Conservation (phyloP, 176 grass and related monocot genomes). For the Melocanna baccifera region DNA sequence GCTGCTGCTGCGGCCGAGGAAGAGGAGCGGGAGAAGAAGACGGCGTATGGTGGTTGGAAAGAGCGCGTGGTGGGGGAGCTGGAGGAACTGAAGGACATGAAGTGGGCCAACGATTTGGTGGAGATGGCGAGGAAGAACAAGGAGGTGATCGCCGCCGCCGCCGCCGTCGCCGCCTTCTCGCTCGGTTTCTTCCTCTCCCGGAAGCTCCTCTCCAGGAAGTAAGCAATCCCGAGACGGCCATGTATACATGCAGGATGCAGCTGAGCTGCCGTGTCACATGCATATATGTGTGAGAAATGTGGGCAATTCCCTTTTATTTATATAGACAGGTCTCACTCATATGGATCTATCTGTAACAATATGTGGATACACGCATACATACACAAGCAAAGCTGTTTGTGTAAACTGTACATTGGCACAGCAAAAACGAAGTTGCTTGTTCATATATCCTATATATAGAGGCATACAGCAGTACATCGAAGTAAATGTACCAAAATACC, state of each 20-base stretch:
- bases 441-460: neutral
- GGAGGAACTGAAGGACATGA: neutral
- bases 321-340: no score
- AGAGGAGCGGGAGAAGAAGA: neutral
- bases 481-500: no score
- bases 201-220: constrained; percentile 34
- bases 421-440: neutral
- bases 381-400: neutral
- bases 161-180: constrained; percentile 30
- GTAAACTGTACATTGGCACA: neutral
- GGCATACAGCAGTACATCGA: no score
- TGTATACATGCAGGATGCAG: neutral
- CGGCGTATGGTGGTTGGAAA: neutral
- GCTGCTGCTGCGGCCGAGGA: neutral
- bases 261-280: neutral
- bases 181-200: constrained; percentile 35
- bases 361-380: neutral
- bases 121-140: constrained; percentile 36
- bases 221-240: neutral
- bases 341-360: no score
- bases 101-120: constrained; percentile 33
- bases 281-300: neutral
- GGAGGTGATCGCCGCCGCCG: constrained; percentile 24
- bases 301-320: no score
- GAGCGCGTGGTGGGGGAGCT: constrained; percentile 25